Evolutionary conservation across 306 rosid species (phyloP).

Genomic region (Sindora glabra): DNA sequence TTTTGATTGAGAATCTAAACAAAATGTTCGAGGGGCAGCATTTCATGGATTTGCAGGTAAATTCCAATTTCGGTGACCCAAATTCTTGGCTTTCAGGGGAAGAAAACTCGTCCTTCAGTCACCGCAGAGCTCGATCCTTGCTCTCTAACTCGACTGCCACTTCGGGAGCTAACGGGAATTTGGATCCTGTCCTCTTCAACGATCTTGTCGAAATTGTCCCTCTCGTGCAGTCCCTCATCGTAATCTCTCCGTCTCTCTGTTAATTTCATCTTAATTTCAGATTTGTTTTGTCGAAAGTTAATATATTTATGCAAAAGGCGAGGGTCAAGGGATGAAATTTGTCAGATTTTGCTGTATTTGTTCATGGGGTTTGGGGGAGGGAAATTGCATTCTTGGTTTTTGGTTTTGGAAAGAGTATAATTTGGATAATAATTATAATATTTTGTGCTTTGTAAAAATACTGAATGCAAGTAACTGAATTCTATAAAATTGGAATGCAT

Average conservation of each 20-base stretch:
- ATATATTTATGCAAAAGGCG: no score
- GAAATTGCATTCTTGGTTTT: no score
- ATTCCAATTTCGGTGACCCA: constrained; percentile 49
- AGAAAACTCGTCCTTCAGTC: constrained; percentile 43
- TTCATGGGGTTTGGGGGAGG: no score
- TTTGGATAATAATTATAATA: no score
- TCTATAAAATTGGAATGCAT: not conserved
- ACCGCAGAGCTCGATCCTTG: constrained; percentile 30
- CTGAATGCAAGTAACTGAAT: not conserved
- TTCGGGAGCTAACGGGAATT: constrained; percentile 32
- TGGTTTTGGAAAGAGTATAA: no score
- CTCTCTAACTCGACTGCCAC: constrained; percentile 17
- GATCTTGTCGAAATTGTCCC: constrained; percentile 43
- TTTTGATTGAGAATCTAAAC: no score
- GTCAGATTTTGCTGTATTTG: no score
- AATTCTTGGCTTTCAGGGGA: constrained; percentile 72
- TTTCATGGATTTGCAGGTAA: constrained; percentile 54
- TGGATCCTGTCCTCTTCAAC: constrained; percentile 78
- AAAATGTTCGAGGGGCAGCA: constrained; percentile 62
- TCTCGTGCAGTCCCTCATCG: not conserved
- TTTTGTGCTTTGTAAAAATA: not conserved
- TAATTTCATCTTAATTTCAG: not conserved
- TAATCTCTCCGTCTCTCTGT: not conserved
- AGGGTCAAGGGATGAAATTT: no score
- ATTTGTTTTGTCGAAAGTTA: not conserved